Conservation (phyloP, 2,329 filamentous ascomycete genomes). For the Colletotrichum incanum region DNA sequence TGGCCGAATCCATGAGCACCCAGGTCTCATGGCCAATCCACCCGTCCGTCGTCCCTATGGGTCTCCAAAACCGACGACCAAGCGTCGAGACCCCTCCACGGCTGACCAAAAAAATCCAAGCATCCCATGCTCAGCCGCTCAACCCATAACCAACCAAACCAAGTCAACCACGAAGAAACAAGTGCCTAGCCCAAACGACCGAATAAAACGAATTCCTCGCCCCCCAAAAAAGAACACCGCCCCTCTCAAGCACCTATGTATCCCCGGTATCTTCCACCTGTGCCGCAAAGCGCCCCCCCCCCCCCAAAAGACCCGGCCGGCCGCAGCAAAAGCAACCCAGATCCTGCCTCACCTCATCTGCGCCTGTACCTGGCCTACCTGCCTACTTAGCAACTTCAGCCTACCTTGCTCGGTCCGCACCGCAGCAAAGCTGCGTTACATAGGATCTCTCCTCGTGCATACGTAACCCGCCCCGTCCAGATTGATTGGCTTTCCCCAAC, state of each 20-base stretch:
- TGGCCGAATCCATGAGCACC: too few species aligned
- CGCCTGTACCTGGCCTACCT: background rate
- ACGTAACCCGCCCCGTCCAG: background rate
- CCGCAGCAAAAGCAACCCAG: slow-evolving; percentile 23
- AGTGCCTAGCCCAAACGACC: background rate
- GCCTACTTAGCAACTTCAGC: too few species aligned
- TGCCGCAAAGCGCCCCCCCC: background rate
- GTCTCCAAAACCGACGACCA: too few species aligned
- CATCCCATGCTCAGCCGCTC: background rate
- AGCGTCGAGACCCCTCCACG: too few species aligned
- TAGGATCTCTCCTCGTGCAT: background rate
- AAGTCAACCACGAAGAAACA: background rate
- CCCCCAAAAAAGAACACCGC: background rate
- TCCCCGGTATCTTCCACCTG: background rate
- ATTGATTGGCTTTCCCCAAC: background rate
- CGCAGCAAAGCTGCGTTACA: slow-evolving; percentile 10
- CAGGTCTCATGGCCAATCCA: too few species aligned
- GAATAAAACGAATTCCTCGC: background rate
- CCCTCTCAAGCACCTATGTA: background rate
- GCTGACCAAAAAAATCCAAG: too few species aligned
- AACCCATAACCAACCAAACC: background rate
- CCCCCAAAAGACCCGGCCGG: slow-evolving; percentile 4
- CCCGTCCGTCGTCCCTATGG: too few species aligned
- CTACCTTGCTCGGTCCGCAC: background rate
- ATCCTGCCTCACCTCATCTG: slow-evolving; percentile 13